Percentiles rank a stretch among this genome's conserved stretches.
Conservation (phyloP, 2,329 filamentous ascomycete species). For the Pseudocercospora fuligena region DNA sequence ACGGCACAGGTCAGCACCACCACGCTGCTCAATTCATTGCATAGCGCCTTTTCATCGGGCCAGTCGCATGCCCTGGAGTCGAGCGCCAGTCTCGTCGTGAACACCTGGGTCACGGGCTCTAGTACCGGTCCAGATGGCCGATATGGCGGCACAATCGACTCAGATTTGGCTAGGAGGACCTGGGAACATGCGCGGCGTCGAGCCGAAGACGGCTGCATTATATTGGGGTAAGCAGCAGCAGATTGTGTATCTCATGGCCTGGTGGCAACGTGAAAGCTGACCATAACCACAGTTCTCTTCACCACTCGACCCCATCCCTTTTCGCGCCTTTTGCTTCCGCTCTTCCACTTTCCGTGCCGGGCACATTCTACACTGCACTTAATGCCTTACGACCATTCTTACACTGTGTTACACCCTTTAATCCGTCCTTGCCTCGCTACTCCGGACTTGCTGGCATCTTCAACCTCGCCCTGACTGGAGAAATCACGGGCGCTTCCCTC, state of each 20-base stretch:
- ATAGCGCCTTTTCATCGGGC: slow-evolving; percentile 82
- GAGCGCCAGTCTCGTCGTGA: slow-evolving; percentile 88
- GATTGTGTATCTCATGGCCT: neutral
- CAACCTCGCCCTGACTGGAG: slow-evolving; percentile 79
- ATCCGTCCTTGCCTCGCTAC: slow-evolving; percentile 81
- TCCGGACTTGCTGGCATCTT: slow-evolving; percentile 80
- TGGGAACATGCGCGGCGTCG: slow-evolving; percentile 96
- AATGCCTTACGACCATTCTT: slow-evolving; percentile 85
- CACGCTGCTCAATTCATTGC: slow-evolving; percentile 86
- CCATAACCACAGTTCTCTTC: slow-evolving; percentile 69
- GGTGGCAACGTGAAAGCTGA: slow-evolving; percentile 15
- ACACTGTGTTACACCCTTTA: slow-evolving; percentile 83
- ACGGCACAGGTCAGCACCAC: slow-evolving; percentile 83
- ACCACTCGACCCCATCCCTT: slow-evolving; percentile 84
- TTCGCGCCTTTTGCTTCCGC: slow-evolving; percentile 79
- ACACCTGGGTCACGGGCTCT: slow-evolving; percentile 88
- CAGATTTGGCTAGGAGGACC: slow-evolving; percentile 75
- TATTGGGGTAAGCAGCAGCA: slow-evolving; percentile 71
- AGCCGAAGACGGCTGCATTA: slow-evolving; percentile 92
- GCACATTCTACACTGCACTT: slow-evolving; percentile 75
- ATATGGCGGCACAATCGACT: slow-evolving; percentile 78
- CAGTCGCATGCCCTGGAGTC: slow-evolving; percentile 87
- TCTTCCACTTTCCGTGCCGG: slow-evolving; percentile 78
- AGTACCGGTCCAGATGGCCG: slow-evolving; percentile 71
- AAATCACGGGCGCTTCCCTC: slow-evolving; percentile 74